These are phyloP conservation scores for Dictyostelium brefeldianum DNA, from an alignment of 78 protist species.

Conservation along the genomic window DNA sequence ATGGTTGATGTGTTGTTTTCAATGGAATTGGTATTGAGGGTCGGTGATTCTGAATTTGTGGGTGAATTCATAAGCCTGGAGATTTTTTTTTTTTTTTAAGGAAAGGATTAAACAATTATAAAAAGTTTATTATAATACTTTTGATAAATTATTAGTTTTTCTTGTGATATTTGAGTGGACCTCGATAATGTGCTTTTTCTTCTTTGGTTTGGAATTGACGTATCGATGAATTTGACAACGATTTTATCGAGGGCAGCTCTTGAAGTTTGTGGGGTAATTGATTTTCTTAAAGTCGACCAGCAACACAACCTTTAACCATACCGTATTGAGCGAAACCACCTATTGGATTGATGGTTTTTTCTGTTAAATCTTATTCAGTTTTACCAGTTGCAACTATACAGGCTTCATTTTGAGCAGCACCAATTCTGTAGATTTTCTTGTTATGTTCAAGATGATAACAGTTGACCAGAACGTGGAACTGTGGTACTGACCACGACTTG, in stretches of 20 bases:
- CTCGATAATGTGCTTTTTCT: conserved; percentile 96
- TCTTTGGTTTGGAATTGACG: conserved; percentile 99
- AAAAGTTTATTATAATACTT: too few species aligned
- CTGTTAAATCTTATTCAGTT: conserved; percentile 99
- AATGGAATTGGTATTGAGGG: too few species aligned
- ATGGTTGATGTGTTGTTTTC: too few species aligned
- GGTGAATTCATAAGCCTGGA: too few species aligned
- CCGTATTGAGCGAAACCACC: conserved; percentile 99
- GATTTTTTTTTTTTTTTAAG: too few species aligned
- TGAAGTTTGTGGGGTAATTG: conserved; percentile 88
- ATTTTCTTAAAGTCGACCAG: conserved; percentile 99
- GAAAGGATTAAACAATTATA: too few species aligned
- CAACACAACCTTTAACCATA: conserved; percentile 91
- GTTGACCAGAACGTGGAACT: conserved; percentile 99
- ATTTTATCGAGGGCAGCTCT: conserved; percentile 94
- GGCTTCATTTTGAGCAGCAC: conserved; percentile 82
- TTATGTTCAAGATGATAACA: conserved; percentile 99
- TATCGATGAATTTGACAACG: conserved; percentile 99
- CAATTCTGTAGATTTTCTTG: conserved; percentile 99
- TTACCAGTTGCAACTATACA: conserved; percentile 91
- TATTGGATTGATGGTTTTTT: conserved; percentile 99
- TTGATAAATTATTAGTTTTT: too few species aligned
- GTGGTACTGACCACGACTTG: conserved; percentile 97
- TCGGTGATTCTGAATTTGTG: too few species aligned
- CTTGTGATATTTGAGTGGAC: conserved; percentile 73